phyloP scores from a whole-genome alignment of 2,329 filamentous ascomycete genomes.

The Cladosporium austrohemisphaericum region DNA sequence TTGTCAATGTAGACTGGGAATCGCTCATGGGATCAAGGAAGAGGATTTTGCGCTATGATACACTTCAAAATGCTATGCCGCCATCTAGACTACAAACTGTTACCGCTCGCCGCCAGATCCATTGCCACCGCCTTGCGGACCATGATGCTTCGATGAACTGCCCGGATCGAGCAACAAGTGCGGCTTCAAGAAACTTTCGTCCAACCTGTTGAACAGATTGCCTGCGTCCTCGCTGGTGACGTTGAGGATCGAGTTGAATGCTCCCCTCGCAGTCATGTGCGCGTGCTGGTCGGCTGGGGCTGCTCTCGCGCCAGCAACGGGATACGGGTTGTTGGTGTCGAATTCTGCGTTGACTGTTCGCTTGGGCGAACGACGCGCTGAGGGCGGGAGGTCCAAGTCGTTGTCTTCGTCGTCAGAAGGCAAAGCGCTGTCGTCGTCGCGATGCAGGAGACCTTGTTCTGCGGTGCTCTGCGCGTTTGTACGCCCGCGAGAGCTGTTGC shows the following conservation, averaged over 20 bases:
- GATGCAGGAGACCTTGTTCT: slow-evolving; percentile 54
- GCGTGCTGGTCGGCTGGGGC: slow-evolving; percentile 14
- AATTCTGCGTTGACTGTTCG: slow-evolving; percentile 26
- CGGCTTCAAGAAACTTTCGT: slow-evolving; percentile 95
- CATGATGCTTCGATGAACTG: slow-evolving; percentile 20
- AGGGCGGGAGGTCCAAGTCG: slow-evolving; percentile 60
- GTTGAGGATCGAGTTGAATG: slow-evolving; percentile 75
- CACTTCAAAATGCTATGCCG: too few species aligned
- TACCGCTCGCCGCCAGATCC: background rate
- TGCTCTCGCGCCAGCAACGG: slow-evolving; percentile 37
- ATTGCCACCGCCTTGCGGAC: slow-evolving; percentile 14
- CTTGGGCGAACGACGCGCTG: slow-evolving; percentile 47
- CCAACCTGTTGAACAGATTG: slow-evolving; percentile 83
- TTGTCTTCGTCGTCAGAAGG: slow-evolving; percentile 51
- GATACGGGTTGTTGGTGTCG: slow-evolving; percentile 32
- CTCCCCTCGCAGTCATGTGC: slow-evolving; percentile 64
- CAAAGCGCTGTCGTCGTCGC: slow-evolving; percentile 41
- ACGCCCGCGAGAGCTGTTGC: slow-evolving; percentile 49
- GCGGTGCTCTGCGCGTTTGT: slow-evolving; percentile 43
- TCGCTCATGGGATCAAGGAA: too few species aligned
- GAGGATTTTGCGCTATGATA: too few species aligned
- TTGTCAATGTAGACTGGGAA: too few species aligned
- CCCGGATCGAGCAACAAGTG: slow-evolving; percentile 72
- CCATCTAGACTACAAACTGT: slow-evolving; percentile 1
- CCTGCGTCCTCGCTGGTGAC: slow-evolving; percentile 79